Conservation (phyloP, 768 basidiomycete species). For the Lactifluus pinguis region DNA sequence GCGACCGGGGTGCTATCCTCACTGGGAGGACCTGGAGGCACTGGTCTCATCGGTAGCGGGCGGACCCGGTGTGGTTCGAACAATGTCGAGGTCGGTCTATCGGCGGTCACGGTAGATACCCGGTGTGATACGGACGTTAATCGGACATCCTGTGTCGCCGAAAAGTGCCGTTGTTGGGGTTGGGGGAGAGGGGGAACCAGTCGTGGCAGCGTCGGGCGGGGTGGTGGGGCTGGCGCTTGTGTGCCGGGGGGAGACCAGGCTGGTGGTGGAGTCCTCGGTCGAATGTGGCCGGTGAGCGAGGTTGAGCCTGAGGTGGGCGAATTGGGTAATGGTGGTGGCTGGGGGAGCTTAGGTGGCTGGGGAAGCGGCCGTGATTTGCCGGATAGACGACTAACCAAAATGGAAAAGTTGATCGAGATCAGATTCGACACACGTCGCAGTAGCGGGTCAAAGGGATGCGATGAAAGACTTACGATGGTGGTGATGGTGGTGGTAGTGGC, state of each 20-base stretch:
- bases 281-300: background rate
- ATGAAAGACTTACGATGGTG: constrained; percentile 8
- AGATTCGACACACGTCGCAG: background rate
- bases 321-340: background rate
- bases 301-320: background rate
- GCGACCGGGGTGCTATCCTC: constrained; percentile 15
- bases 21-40: constrained; percentile 16
- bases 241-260: constrained; percentile 13
- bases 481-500: constrained; percentile 11
- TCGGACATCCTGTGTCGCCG: background rate
- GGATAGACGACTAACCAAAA: background rate
- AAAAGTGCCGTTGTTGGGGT: background rate
- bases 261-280: constrained; percentile 9
- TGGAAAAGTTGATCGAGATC: constrained; percentile 6
- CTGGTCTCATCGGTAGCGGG: constrained; percentile 2
- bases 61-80: constrained; percentile 2
- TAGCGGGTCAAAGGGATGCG: background rate
- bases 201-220: background rate
- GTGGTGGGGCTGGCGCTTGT: background rate
- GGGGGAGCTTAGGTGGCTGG: constrained; percentile 1
- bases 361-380: constrained; percentile 18
- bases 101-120: background rate
- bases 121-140: background rate
- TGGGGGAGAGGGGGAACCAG: background rate
- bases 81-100: background rate